A percentile compares a stretch with the other conserved stretches of the same genome.
phyloP scores from a whole-genome alignment of 768 basidiomycete genomes.

The Boletales sp. region DNA sequence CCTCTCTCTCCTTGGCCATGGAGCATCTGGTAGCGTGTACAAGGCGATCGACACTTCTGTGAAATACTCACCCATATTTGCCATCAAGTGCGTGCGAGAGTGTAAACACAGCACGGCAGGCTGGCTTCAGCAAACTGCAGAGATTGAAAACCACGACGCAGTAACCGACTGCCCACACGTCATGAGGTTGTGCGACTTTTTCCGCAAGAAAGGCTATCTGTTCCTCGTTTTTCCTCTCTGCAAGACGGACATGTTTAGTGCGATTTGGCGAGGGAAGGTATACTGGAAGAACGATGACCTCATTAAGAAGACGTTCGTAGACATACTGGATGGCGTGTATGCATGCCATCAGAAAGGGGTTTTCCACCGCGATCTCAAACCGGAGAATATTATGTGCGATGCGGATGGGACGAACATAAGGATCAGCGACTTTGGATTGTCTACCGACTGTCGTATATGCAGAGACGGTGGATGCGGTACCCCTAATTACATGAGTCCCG shows the following conservation, averaged over 20 bases:
- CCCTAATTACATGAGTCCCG: conserved; percentile 66
- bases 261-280: conserved; percentile 42
- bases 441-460: conserved; percentile 42
- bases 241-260: conserved; percentile 63
- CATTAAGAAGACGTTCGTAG: conserved; percentile 65
- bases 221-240: conserved; percentile 67
- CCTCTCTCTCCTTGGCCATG: conserved; percentile 60
- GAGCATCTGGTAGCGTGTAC: conserved; percentile 78
- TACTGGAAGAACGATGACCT: conserved; percentile 58
- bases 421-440: conserved; percentile 78
- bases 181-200: conserved; percentile 58
- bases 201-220: conserved; percentile 55
- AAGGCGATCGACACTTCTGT: conserved; percentile 54
- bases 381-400: conserved; percentile 73
- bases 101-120: conserved; percentile 43
- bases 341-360: conserved; percentile 69
- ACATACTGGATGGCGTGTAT: conserved; percentile 74
- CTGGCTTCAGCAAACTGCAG: conserved; percentile 59
- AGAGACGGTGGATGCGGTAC: conserved; percentile 59
- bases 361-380: conserved; percentile 86
- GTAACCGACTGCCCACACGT: conserved; percentile 50
- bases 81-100: conserved; percentile 72
- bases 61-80: conserved; percentile 42
- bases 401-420: conserved; percentile 49
- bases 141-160: conserved; percentile 52